Evolutionary conservation across 140 eudicot species (phyloP).

Genomic region (Stevia rebaudiana): DNA sequence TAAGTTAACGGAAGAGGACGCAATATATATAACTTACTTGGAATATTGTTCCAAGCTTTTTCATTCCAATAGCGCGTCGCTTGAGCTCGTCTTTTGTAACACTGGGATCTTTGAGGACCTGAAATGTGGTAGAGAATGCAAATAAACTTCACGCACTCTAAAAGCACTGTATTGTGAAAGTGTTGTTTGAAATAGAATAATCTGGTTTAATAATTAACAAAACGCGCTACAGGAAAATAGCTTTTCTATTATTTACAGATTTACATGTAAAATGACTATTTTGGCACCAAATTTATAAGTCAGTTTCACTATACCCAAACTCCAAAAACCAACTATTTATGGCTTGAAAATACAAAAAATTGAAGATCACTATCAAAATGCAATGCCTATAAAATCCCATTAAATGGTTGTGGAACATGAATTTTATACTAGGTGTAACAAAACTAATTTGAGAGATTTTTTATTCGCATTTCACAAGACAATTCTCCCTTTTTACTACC

Average conservation of each 20-base stretch:
- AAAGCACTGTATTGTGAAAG: not conserved
- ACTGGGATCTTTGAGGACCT: constrained; percentile 75
- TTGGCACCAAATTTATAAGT: not conserved
- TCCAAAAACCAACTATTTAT: not conserved
- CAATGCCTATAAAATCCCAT: not conserved
- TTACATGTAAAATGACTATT: not conserved
- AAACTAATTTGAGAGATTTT: not conserved
- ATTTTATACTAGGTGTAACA: not conserved
- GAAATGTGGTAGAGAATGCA: not conserved
- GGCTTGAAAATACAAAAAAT: not conserved
- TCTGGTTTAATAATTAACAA: not conserved
- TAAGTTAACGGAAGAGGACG: not conserved
- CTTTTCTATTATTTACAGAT: not conserved
- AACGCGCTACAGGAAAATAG: not conserved
- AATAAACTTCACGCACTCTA: not conserved
- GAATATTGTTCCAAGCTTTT: constrained; percentile 75
- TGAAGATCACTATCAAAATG: not conserved
- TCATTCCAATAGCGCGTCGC: constrained; percentile 66
- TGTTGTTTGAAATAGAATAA: not conserved
- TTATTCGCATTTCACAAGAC: not conserved
- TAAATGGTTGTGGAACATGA: not conserved
- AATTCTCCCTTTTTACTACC: not conserved
- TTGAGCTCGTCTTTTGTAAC: constrained; percentile 69
- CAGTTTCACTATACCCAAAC: constrained; percentile 6
- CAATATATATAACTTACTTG: constrained; percentile 45